Percentiles rank a stretch among this genome's conserved stretches.
Conservation (phyloP, 306 rosid species). For the Elaeagnus macrophylla region DNA sequence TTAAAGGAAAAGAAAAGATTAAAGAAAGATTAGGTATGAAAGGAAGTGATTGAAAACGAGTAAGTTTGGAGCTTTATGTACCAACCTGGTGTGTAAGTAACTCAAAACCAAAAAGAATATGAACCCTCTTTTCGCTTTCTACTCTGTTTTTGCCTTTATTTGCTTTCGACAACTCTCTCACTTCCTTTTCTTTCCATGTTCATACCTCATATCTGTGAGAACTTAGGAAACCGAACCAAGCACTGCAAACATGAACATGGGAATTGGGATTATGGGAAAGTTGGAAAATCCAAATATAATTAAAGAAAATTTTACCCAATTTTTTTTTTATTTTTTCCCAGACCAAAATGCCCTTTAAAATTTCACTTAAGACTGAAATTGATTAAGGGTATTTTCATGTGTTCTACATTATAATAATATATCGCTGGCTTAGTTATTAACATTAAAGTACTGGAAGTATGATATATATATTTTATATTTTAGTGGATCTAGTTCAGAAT, state of each 20-base stretch:
- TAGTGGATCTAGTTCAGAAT: too few species aligned
- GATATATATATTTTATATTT: too few species aligned
- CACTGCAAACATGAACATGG: too few species aligned
- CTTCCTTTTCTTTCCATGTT: constrained; percentile 23
- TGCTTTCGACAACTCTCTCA: constrained; percentile 41
- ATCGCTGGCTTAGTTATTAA: too few species aligned
- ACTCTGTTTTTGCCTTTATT: constrained; percentile 30
- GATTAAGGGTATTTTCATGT: too few species aligned
- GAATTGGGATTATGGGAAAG: background rate
- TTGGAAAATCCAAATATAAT: constrained; percentile 2
- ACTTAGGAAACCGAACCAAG: background rate
- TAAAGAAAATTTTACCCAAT: background rate
- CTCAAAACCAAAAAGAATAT: constrained; percentile 46
- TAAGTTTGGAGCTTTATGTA: constrained; percentile 38
- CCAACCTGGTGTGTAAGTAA: constrained; percentile 47
- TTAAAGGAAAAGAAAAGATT: constrained; percentile 17
- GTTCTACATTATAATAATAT: too few species aligned
- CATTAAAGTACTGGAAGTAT: too few species aligned
- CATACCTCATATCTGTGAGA: constrained; percentile 18
- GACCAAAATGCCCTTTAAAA: constrained; percentile 29
- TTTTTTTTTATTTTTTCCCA: background rate
- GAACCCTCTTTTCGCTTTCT: constrained; percentile 33
- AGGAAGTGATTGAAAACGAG: constrained; percentile 24
- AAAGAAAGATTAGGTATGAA: constrained; percentile 6
- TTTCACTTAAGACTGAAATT: background rate